Conservation (phyloP, 2,329 filamentous ascomycete genomes). For the Talaromyces atroroseus region DNA sequence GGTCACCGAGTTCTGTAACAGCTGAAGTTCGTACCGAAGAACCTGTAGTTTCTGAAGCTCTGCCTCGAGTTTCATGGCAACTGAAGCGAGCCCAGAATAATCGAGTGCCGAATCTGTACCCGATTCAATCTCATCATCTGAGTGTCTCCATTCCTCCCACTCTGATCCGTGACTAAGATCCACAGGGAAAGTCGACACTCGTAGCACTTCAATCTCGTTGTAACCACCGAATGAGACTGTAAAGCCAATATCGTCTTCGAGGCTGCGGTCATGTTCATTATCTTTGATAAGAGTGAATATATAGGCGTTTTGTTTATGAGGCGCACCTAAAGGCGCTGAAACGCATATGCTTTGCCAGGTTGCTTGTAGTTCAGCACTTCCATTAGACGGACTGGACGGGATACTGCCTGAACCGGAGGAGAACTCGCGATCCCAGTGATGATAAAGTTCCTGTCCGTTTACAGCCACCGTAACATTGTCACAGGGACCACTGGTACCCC, state of each 20-base stretch:
- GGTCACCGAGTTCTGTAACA: constrained; percentile 22
- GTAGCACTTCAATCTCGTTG: constrained; percentile 23
- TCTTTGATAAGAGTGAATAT: constrained; percentile 25
- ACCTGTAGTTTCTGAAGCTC: constrained; percentile 23
- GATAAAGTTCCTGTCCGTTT: constrained; percentile 23
- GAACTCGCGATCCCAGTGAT: constrained; percentile 20
- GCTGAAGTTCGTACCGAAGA: constrained; percentile 21
- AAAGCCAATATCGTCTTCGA: constrained; percentile 27
- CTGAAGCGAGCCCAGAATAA: not conserved
- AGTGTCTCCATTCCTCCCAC: constrained; percentile 20
- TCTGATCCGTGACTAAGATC: constrained; percentile 16
- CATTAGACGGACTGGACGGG: constrained; percentile 16
- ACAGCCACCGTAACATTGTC: constrained; percentile 21
- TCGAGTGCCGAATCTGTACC: not conserved
- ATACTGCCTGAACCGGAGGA: constrained; percentile 23
- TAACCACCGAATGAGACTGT: constrained; percentile 27
- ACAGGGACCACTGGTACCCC: constrained; percentile 22
- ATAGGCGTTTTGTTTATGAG: constrained; percentile 19
- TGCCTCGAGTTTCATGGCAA: constrained; percentile 16
- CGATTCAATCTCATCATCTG: constrained; percentile 11
- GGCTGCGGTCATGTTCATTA: constrained; percentile 15
- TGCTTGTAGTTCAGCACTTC: constrained; percentile 17
- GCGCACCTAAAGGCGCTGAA: constrained; percentile 16
- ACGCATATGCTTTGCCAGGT: constrained; percentile 26
- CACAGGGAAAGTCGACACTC: constrained; percentile 22